Evolutionary conservation across 75 land plant species (phyloP).

Genomic region (Cunninghamia lanceolata): DNA sequence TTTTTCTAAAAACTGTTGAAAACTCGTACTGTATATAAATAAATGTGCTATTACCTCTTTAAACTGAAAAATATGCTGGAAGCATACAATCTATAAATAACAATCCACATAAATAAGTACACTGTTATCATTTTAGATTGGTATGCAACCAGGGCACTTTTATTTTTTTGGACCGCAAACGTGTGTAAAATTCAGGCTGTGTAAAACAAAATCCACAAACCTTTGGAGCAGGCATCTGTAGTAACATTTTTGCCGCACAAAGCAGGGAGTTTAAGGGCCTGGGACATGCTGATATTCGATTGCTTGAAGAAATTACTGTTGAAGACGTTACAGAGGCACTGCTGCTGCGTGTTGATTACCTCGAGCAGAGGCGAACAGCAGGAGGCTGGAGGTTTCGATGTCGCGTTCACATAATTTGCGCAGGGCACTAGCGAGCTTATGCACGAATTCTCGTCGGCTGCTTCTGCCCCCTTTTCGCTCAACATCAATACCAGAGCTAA

Average conservation of each 20-base stretch:
- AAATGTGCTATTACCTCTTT: too few species aligned
- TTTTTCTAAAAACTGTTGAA: too few species aligned
- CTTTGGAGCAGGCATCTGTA: constrained; percentile 2
- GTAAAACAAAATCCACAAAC: not conserved
- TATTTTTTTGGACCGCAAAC: too few species aligned
- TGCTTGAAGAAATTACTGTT: constrained; percentile 18
- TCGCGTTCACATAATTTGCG: constrained; percentile 12
- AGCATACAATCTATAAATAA: too few species aligned
- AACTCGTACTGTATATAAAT: too few species aligned
- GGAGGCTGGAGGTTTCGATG: constrained; percentile 21
- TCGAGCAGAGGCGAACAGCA: constrained; percentile 40
- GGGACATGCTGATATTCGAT: constrained; percentile 11
- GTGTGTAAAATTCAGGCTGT: too few species aligned
- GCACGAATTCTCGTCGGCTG: not conserved
- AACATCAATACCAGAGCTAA: not conserved
- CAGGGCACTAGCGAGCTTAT: not conserved
- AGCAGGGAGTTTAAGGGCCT: constrained; percentile 31
- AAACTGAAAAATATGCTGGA: too few species aligned
- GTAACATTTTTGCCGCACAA: constrained; percentile 16
- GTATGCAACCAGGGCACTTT: too few species aligned
- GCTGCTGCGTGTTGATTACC: constrained; percentile 24
- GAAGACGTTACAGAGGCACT: constrained; percentile 48
- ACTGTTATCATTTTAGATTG: too few species aligned
- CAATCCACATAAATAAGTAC: too few species aligned
- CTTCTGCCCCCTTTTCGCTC: not conserved